Conservation (phyloP, 1,284 basidiomycete species). For the Apiotrichum porosum region DNA sequence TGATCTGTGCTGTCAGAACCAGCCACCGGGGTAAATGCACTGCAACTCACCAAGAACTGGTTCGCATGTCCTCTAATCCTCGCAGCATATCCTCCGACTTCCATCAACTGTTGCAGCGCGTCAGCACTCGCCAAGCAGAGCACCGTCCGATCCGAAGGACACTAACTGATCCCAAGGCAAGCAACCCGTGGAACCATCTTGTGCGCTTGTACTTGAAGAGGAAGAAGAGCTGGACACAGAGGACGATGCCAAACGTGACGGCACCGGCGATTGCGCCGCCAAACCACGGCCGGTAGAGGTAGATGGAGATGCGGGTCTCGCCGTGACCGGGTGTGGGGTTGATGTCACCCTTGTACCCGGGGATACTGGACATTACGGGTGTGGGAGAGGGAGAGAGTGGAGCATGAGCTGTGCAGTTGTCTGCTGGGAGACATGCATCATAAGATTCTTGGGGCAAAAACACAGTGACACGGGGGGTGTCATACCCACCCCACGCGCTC, state of each 20-base stretch:
- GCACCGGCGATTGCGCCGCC: conserved; percentile 36
- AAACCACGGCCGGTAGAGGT: conserved; percentile 43
- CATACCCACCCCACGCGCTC: too few species aligned
- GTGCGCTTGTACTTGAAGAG: conserved; percentile 16
- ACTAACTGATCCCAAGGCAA: conserved; percentile 26
- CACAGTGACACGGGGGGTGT: too few species aligned
- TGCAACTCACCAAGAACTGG: conserved; percentile 20
- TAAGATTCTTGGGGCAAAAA: too few species aligned
- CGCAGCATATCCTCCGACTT: conserved; percentile 34
- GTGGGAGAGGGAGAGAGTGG: too few species aligned
- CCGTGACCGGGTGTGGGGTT: conserved; percentile 27
- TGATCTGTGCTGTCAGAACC: conserved; percentile 3
- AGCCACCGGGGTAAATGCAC: too few species aligned
- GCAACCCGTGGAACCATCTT: conserved; percentile 22
- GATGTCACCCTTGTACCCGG: conserved; percentile 39
- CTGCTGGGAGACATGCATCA: too few species aligned
- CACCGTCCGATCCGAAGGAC: too few species aligned
- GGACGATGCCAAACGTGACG: conserved; percentile 34
- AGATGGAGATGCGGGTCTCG: conserved; percentile 43
- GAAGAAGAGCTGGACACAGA: conserved; percentile 33
- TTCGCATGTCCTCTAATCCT: conserved; percentile 22
- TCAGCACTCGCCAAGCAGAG: background rate
- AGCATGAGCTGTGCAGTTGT: too few species aligned
- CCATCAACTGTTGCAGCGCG: conserved; percentile 31
- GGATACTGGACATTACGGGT: too few species aligned